Conservation (phyloP, 345 rosid species). For the Hypericum androsaemum region DNA sequence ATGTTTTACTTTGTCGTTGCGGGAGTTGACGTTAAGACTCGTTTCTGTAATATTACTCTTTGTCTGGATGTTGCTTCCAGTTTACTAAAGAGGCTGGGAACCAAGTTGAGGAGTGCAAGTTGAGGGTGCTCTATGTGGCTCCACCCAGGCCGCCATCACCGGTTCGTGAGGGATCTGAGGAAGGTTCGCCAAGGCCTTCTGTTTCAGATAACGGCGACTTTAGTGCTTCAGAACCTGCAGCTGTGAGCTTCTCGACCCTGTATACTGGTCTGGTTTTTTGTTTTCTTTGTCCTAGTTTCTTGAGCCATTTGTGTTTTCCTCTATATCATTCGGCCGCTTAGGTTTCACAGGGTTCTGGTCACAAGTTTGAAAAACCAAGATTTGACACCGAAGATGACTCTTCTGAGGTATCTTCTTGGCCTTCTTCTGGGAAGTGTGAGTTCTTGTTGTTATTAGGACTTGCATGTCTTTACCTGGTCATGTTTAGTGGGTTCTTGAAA, state of each 20-base stretch:
- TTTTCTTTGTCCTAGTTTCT: neutral
- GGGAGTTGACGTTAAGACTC: no score
- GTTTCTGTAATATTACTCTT: neutral
- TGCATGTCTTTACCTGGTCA: no score
- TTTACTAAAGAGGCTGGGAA: conserved; percentile 58
- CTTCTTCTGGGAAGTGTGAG: neutral
- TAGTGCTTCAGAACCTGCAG: conserved; percentile 36
- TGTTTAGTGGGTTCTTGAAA: no score
- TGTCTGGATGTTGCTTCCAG: conserved; percentile 24
- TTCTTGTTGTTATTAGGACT: no score
- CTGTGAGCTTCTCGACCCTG: conserved; percentile 35
- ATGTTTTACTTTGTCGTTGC: neutral
- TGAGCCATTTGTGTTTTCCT: neutral
- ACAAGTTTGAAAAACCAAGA: conserved; percentile 22
- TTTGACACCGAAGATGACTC: conserved; percentile 32
- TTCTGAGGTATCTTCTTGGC: conserved; percentile 37
- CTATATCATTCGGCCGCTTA: conserved; percentile 15
- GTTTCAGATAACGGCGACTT: conserved; percentile 46
- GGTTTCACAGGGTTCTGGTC: conserved; percentile 41
- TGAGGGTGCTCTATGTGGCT: conserved; percentile 72
- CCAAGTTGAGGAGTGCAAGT: conserved; percentile 58
- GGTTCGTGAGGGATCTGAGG: conserved; percentile 70
- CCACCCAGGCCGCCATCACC: conserved; percentile 77
- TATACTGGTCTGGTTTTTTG: neutral
- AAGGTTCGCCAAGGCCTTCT: conserved; percentile 69